Percentiles rank a stretch among this genome's conserved stretches.
Conservation (phyloP, 495 filamentous ascomycete species). For the Pseudomonodictys pantanalensis region DNA sequence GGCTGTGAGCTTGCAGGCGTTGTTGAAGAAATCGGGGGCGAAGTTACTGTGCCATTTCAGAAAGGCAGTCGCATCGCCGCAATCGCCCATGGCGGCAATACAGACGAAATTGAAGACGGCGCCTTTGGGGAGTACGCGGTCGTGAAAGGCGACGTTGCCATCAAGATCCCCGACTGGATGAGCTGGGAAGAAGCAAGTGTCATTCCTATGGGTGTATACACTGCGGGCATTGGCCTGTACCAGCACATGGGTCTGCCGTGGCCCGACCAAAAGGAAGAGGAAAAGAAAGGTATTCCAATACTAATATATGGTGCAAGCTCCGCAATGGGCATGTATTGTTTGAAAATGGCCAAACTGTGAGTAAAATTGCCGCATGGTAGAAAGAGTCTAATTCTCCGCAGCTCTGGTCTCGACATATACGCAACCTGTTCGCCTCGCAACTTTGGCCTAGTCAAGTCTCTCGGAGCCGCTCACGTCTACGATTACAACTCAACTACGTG, state of each 20-base stretch:
- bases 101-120: no score
- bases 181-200: background rate
- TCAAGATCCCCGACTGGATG: background rate
- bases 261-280: background rate
- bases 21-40: no score
- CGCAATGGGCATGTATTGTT: background rate
- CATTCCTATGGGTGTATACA: background rate
- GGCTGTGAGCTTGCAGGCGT: no score
- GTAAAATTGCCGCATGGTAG: no score
- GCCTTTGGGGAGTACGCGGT: no score
- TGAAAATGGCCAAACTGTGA: background rate
- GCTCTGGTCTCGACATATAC: no score
- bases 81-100: no score
- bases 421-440: background rate
- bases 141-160: background rate
- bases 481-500: background rate
- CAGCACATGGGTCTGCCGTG: background rate
- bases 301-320: background rate
- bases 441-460: background rate
- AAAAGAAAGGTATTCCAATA: background rate
- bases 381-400: no score
- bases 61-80: no score
- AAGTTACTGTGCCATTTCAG: no score
- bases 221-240: background rate
- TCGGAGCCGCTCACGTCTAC: background rate